Evolutionary conservation across 2,329 filamentous ascomycete genomes (phyloP), one percentile per base, ranked within the genome.

Genomic region (Septoria linicola): DNA sequence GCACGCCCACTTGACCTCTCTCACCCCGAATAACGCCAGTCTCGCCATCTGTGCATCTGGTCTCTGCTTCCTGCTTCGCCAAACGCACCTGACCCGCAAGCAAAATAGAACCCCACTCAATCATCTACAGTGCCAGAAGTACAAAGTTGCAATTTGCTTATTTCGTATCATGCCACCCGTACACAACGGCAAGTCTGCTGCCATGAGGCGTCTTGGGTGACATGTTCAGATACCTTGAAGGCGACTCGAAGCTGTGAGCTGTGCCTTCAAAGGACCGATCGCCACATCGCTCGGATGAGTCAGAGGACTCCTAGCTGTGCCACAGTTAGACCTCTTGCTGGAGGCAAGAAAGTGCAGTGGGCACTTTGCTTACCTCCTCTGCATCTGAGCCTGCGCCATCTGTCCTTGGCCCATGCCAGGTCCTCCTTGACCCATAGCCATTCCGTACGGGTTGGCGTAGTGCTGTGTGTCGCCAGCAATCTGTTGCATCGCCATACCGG

Each of bases 401-500:
- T 65, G 63, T n/a, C 58, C 56, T 41, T 64, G 63, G 43, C 59
- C 61, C 63, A 63, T 63, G 32, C 59, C 62, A 8, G 62, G 63
- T n/a, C 60, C 61, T 10, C 63, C 63, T 35, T 60, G 62, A 20
- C 63, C 64, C 66, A 70, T 69, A 1, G 69, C 72, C 66, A 77
- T 76, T 37, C 74, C 74, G 54, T 77, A 77, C 1, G 74, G 74
- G 42, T 77, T 76, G 40, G 72, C 70, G 32, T 64, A 69, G 49
- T 72, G 71, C 13, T 62, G 60, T 31, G 70, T 64, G 48, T 74
- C 71, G 34, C 74, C 74, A 21, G 75, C 73, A 62, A 78, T 75
- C 58, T 72, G 72, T 58, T 76, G 74, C 71, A 78, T 77, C 10
- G 72, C 72, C 64, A 73, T 68, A 31, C 74, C 73, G 23, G 70